Conservation (phyloP, 1,284 basidiomycete genomes). For the Cystobasidium sp. region DNA sequence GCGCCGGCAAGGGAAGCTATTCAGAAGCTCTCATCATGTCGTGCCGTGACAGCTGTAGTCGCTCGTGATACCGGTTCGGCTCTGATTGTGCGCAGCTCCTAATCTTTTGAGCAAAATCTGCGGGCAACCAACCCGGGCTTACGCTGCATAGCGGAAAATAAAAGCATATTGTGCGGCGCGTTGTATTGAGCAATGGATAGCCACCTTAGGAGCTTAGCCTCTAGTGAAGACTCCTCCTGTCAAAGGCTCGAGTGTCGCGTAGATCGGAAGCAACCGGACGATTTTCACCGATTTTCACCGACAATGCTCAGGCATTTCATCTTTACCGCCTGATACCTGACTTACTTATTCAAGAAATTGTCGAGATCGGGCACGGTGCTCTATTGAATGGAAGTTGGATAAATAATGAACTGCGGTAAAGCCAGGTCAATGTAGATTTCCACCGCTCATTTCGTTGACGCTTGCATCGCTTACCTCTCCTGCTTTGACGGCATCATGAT, state of each 20-base stretch:
- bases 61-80: slow-evolving; percentile 14
- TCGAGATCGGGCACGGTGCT: slow-evolving; percentile 12
- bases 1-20: slow-evolving; percentile 11
- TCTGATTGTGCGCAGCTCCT: slow-evolving; percentile 15
- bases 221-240: slow-evolving; percentile 10
- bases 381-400: slow-evolving; percentile 16
- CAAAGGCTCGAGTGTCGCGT: slow-evolving; percentile 14
- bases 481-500: slow-evolving; percentile 12
- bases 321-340: slow-evolving; percentile 10
- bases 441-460: slow-evolving; percentile 14
- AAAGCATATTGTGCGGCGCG: slow-evolving; percentile 12
- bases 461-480: slow-evolving; percentile 13
- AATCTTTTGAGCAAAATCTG: slow-evolving; percentile 3
- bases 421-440: slow-evolving; percentile 13
- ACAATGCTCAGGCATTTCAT: slow-evolving; percentile 16
- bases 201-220: slow-evolving; percentile 14
- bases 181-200: slow-evolving; percentile 16
- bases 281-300: too few relatives aligned
- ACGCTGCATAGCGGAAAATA: slow-evolving; percentile 13
- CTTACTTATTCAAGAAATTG: slow-evolving; percentile 17
- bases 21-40: slow-evolving; percentile 15
- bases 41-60: slow-evolving; percentile 12
- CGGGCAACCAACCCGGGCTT: slow-evolving; percentile 12
- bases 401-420: slow-evolving; percentile 16
- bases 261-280: slow-evolving; percentile 11